Evolutionary conservation across 2,329 filamentous ascomycete species (phyloP), one percentile per base, ranked within the genome.

Genomic region (Scolecobasidium constrictum): DNA sequence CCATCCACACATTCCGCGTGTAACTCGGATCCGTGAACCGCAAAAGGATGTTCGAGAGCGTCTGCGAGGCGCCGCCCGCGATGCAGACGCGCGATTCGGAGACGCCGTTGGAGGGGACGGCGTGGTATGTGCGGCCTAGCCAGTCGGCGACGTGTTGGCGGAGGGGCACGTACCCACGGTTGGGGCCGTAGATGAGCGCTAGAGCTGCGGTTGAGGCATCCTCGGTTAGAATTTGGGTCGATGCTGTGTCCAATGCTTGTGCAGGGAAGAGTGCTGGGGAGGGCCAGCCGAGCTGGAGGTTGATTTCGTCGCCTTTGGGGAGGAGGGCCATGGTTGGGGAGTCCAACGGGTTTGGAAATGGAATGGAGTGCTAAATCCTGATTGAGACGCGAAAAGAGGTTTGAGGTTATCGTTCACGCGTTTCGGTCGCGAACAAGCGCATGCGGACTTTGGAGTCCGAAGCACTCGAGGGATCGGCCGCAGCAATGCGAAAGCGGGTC

Each of bases 21-120:
- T 79, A 81, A 2, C 68, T 61, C 1, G 85, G 83, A 57, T 94
- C 88, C 0, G 86, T 83, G 55, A 83, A 94, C 21, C 83, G 83
- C 58, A 83, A 77, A 38, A 94, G 64, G 4, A 94, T 65, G 53
- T 77, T 82, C 0, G 83, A 85, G 2, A 94, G 59, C 56, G 81
- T 87, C 67, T 94, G 87, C 50, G 78, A 85, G 3, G 88, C 88
- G 13, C 88, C 88, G 35, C 86, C 86, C 0, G 84, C 85, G 57
- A 94, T 81, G 56, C 80, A 83, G 43, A 94, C 81, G 23, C 85
- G 73, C 3, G 76, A 68, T 16, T n/a, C 18, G 13, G 7, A 7
- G 9, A 36, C 18, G 7, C 18, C 18, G 9, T 31, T n/a, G 7
- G 34, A 19, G 7, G 9, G 9, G 12, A 9, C 18, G 26, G 9